Evolutionary conservation across 805 yeast species (phyloP), one percentile per base, ranked within the genome.

Genomic region (Crinitomyces ghanaensis): DNA sequence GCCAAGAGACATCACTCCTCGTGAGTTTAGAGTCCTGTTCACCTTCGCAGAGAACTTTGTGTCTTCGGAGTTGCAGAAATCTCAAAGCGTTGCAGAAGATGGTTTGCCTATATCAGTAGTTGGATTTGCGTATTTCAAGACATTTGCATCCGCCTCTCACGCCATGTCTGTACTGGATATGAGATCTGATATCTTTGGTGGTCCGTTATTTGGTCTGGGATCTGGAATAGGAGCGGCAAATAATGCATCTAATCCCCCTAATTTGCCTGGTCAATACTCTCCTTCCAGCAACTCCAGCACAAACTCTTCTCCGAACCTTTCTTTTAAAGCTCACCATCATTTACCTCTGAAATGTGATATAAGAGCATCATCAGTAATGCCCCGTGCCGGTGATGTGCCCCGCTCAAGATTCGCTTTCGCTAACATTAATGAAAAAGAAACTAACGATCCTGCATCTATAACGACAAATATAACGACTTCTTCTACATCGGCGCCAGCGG

Each of bases 41-140:
- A 52, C 63, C 7, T 54, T 60, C 37, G 65, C 64, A 11, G 49
- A 51, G 4, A 65, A 59, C 25, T 59, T 50, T 34, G 22, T 54
- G 21, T 38, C 45, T 21, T 40, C 51, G 26, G 65, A 60, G 30
- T 34, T 60, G 17, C 45, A 42, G 26, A 45, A 48, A 31, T 46
- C 51, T 18, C 47, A 57, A 15, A 26, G 39, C 19, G 19, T 40
- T 7, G 40, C 35, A 5, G 45, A 42, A 15, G 45, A 42, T 24
- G 45, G 45, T 15, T 22, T 42, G 32, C 45, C 45, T 8, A 22
- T 35, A 17, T 29, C 24, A 21, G 36, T 37, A 12, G 19, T 35
- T 27, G 47, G 47, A 7, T 13, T 16, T 14, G 45, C 43, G n/a
- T 39, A 39, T 29, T 43, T 43, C 38, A 33, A 36, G 26, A 19